Base-by-base conservation (phyloP, 1,139 yeast species). In the Yamadazyma buinensis region DNA sequence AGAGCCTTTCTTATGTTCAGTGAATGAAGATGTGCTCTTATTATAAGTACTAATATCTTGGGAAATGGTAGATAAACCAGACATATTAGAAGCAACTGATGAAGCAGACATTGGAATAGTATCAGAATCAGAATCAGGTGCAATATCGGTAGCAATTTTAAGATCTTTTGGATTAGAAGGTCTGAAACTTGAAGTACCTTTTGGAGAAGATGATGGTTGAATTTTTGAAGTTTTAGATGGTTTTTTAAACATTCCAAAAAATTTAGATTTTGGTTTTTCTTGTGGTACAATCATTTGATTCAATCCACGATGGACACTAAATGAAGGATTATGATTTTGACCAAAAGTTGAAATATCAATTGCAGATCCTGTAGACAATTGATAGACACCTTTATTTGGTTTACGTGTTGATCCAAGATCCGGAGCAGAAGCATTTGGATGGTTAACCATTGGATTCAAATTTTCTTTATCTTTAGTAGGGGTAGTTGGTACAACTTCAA, bases 301-400 rank as follows among this genome's bases (percentile, higher is more conserved):
- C 13, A 46, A 40, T 1, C 43, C 46, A 25, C 38, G 38, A 26
- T 43, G 50, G 26, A 46, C 37, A 33, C 43, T 42, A 39, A 65
- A 68, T 0, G 70, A 57, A n/a, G 75, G 75, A 36, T 59, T 58
- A 44, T 67, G 51, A 34, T 43, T 51, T 36, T 59, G 57, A n/a
- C 75, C 75, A 47, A 69, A 69, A 39, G 65, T 64, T 14, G 59
- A 44, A 29, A 69, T 55, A 48, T 68, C 72, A 34, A 69, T 49
- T 7, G 62, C 65, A 15, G 74, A 67, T 2, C 72, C 71, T 29
- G 61, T 47, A n/a, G 36, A 21, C 20, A 30, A 31, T 28, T 33
- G 26, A 25, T 30, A 33, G 10, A 35, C 23, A 15, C 32, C 24
- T 7, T 24, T 22, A 3, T 40, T 23, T 11, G 36, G 30, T 15